Evolutionary conservation across 371 early-diverging fungal genomes (phyloP), one percentile per base, ranked within the genome.

Genomic region (Blastocladiella emersonii): DNA sequence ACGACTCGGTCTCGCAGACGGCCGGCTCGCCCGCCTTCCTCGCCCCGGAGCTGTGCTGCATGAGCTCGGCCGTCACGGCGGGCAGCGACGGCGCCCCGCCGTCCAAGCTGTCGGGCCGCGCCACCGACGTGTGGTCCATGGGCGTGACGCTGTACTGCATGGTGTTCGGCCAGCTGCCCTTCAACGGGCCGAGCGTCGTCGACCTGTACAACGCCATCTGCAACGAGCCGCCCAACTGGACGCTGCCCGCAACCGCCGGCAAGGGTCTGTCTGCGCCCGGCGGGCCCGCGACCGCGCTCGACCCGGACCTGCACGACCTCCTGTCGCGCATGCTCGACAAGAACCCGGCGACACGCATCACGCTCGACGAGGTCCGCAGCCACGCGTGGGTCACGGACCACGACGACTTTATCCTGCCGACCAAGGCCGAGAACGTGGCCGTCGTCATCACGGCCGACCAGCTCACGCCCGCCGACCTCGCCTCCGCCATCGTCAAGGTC

Each of bases 91-190:
- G 45, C 12, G 8, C 19, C 12, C 5, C 39, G 39, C 39, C 45
- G 17, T 44, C 45, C 13, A 66, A 21, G 68, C 39, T 10, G 55
- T 87, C 88, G 17, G 89, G 88, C n/a, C 85, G 78, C 63, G 85
- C 92, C 0, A 80, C 92, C 0, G 99, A 99, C 78, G 81, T 99
- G 25, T 99, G 99, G 99, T 93, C 98, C 6, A 87, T 99, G 81
- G 99, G 99, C 4, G 90, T 98, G 2, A 94, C 98, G 1, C 75
- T 99, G 36, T 99, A 90, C 70, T 92, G 92, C 69, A 75, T 98
- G 70, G 72, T 85, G 12, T 89, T 82, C 67, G 98, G 99, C 3
- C 68, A 71, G 17, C 76, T 98, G 53, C 99, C 99, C 0, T 99
- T 97, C 74, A 68, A 71, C 23, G 95, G 87, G 5, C 55, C 61